A percentile compares a stretch with the other conserved stretches of the same genome.
Evolutionary conservation across 192 early-diverging fungal genomes (phyloP).

Genomic region (Irineochytrium annulatum): DNA sequence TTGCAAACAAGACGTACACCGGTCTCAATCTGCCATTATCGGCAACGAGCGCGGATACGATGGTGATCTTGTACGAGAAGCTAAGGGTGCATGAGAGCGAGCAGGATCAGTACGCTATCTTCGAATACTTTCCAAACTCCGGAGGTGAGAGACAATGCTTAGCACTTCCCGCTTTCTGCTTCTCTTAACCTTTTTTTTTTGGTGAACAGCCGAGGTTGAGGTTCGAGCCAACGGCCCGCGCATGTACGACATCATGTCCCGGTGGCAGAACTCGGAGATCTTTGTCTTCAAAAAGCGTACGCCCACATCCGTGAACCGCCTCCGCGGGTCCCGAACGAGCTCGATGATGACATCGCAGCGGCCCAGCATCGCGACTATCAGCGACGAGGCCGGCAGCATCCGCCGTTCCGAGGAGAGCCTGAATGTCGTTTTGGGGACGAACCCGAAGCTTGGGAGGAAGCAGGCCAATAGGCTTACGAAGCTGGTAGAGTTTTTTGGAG

Average conservation of each 20-base stretch:
- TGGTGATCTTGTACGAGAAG: constrained; percentile 29
- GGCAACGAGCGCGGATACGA: constrained; percentile 21
- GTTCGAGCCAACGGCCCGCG: constrained; percentile 26
- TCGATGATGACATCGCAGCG: background rate
- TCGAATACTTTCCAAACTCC: constrained; percentile 17
- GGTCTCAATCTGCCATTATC: constrained; percentile 26
- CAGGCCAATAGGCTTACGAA: background rate
- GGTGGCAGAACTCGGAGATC: constrained; percentile 29
- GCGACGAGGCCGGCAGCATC: background rate
- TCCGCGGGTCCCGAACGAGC: background rate
- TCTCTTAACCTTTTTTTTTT: background rate
- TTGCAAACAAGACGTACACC: constrained; percentile 44
- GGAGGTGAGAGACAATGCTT: constrained; percentile 12
- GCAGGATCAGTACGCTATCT: constrained; percentile 35
- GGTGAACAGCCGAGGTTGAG: background rate
- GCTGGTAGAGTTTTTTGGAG: constrained; percentile 1
- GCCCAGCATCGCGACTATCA: background rate
- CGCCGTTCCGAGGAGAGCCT: background rate
- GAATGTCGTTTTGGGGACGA: constrained; percentile 1
- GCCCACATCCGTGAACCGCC: background rate
- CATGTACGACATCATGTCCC: constrained; percentile 33
- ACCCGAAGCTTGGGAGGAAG: background rate
- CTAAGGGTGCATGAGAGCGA: constrained; percentile 34
- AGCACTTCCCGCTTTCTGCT: background rate
- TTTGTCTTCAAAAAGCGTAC: constrained; percentile 39